Evolutionary conservation across 1,284 basidiomycete genomes (phyloP).

Genomic region (Phlebopus sp.): DNA sequence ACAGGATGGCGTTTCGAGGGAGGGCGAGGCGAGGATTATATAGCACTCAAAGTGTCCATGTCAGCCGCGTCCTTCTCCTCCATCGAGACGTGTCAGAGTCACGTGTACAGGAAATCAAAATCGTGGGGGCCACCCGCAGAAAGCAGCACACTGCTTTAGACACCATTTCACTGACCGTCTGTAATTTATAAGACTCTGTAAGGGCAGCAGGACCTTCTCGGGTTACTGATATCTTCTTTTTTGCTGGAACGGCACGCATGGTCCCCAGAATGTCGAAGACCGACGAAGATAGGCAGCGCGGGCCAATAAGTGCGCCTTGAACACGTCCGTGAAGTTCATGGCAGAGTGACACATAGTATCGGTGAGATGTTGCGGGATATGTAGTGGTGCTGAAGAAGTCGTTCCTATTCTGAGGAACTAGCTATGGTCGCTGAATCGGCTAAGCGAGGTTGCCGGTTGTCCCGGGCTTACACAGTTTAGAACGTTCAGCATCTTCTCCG

Average conservation of each 20-base stretch:
- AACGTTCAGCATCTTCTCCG: background rate
- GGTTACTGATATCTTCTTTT: background rate
- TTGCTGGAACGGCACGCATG: too few species aligned
- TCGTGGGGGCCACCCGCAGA: background rate
- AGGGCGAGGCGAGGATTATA: background rate
- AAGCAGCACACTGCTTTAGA: background rate
- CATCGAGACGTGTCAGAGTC: constrained; percentile 16
- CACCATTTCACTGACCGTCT: background rate
- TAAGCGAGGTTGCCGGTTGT: background rate
- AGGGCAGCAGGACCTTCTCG: background rate
- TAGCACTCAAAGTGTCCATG: background rate
- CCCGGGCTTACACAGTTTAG: background rate
- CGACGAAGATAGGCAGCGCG: too few species aligned
- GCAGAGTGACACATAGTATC: too few species aligned
- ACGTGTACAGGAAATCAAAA: constrained; percentile 24
- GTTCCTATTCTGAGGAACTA: background rate
- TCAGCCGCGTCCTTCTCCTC: background rate
- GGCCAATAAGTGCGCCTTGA: too few species aligned
- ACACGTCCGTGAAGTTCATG: too few species aligned
- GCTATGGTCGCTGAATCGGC: background rate
- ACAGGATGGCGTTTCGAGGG: background rate
- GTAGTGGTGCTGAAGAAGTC: too few species aligned
- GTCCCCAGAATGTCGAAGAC: too few species aligned
- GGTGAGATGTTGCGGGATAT: too few species aligned
- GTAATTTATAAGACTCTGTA: background rate